Evolutionary conservation across 208 protist species (phyloP).

Genomic region (Trypanosoma lewisi): DNA sequence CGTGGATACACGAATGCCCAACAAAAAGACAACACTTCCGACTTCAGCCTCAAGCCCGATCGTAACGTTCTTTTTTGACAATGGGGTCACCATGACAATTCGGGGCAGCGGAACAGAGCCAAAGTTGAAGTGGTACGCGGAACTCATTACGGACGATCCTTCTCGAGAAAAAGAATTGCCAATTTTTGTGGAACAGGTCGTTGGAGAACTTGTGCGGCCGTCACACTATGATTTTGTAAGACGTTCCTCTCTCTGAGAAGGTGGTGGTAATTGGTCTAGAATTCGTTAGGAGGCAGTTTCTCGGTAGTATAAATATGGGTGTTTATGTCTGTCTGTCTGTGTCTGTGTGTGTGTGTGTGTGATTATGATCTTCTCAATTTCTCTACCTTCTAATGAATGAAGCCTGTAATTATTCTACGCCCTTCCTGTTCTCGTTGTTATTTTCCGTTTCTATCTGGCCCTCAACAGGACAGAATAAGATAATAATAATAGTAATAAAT

Average conservation of each 20-base stretch:
- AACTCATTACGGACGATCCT: conserved; percentile 44
- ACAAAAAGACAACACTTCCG: conserved; percentile 71
- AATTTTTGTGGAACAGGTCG: conserved; percentile 43
- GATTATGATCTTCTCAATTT: too few relatives aligned
- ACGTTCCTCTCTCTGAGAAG: conserved; percentile 18
- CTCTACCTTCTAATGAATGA: too few relatives aligned
- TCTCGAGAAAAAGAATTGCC: conserved; percentile 24
- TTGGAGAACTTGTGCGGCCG: conserved; percentile 65
- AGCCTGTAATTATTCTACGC: too few relatives aligned
- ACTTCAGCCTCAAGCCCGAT: conserved; percentile 81
- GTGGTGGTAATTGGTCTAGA: not conserved
- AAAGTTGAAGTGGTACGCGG: conserved; percentile 97
- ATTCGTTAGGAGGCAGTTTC: too few relatives aligned
- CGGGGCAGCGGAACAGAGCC: conserved; percentile 97
- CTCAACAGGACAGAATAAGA: not conserved
- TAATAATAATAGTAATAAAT: not conserved
- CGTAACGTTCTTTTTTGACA: conserved; percentile 95
- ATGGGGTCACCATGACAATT: conserved; percentile 90
- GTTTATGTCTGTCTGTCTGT: too few relatives aligned
- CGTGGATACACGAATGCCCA: conserved; percentile 67
- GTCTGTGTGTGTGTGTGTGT: too few relatives aligned
- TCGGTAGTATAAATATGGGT: too few relatives aligned
- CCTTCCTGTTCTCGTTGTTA: not conserved
- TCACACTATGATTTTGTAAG: conserved; percentile 52
- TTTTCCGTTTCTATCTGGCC: not conserved